Evolutionary conservation across 75 land plant genomes (phyloP).

Genomic region (Cupressus sempervirens): DNA sequence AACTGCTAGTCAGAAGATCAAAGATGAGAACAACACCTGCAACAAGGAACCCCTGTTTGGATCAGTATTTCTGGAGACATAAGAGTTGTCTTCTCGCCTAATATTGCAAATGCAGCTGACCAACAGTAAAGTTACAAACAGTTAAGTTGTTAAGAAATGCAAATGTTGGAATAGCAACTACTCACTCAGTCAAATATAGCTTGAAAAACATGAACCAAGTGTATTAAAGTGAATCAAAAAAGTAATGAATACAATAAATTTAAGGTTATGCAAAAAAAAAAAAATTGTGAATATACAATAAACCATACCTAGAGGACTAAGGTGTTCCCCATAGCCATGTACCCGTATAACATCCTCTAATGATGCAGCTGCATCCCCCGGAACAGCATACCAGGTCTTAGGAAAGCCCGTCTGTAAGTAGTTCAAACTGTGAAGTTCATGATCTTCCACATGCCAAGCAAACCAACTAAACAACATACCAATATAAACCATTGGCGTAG

Average conservation of each 20-base stretch:
- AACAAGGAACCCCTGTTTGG: conserved; percentile 74
- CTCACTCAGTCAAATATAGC: not conserved
- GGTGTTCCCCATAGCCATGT: conserved; percentile 51
- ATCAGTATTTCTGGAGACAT: conserved; percentile 75
- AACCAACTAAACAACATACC: conserved; percentile 99
- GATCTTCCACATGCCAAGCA: conserved; percentile 99
- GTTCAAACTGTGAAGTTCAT: conserved; percentile 96
- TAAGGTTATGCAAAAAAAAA: not conserved
- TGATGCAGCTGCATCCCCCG: conserved; percentile 63
- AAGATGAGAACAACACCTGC: conserved; percentile 58
- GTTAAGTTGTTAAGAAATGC: conserved; percentile 11
- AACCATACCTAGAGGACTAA: conserved; percentile 45
- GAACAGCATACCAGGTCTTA: conserved; percentile 92
- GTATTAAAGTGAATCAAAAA: not conserved
- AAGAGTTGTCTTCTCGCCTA: conserved; percentile 88
- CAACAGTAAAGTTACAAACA: conserved; percentile 1
- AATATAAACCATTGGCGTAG: conserved; percentile 97
- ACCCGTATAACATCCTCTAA: conserved; percentile 68
- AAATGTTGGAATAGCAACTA: not conserved
- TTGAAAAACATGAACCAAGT: not conserved
- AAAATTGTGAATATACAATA: not conserved
- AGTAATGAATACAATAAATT: not conserved
- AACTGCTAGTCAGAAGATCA: conserved; percentile 14
- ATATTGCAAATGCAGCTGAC: conserved; percentile 64
- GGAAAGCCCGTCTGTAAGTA: conserved; percentile 74